These are phyloP conservation scores for Ophiosphaerella korrae DNA, from an alignment of 2,329 filamentous ascomycete species.

Conservation along the genomic window DNA sequence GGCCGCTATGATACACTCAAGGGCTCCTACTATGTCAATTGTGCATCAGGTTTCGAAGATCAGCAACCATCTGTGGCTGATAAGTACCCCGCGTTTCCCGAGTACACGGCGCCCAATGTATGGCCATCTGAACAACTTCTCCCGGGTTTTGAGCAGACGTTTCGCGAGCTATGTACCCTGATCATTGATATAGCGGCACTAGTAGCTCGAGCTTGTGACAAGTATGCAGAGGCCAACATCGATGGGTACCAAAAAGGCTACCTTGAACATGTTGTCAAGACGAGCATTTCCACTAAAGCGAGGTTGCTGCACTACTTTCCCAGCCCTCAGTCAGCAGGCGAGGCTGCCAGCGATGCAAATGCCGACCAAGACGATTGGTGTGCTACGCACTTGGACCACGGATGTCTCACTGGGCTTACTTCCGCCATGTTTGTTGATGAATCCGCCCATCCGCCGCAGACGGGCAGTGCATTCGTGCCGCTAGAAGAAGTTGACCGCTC, in stretches of 20 bases:
- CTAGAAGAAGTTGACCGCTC: slow-evolving; percentile 74
- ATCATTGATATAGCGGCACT: slow-evolving; percentile 90
- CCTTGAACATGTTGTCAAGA: slow-evolving; percentile 83
- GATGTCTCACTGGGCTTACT: slow-evolving; percentile 91
- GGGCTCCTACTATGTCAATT: slow-evolving; percentile 84
- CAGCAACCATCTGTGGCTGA: slow-evolving; percentile 55
- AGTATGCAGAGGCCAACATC: slow-evolving; percentile 80
- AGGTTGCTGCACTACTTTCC: slow-evolving; percentile 93
- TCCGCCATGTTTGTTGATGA: slow-evolving; percentile 97
- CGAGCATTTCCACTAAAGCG: slow-evolving; percentile 87
- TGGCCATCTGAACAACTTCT: slow-evolving; percentile 76
- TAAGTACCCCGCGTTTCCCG: slow-evolving; percentile 72
- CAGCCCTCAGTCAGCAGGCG: slow-evolving; percentile 29
- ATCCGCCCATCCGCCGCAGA: slow-evolving; percentile 47
- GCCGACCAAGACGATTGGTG: slow-evolving; percentile 89
- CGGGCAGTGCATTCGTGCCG: slow-evolving; percentile 48
- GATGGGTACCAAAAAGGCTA: slow-evolving; percentile 76
- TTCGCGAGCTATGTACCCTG: slow-evolving; percentile 77
- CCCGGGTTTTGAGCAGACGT: slow-evolving; percentile 73
- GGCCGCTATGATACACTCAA: slow-evolving; percentile 80
- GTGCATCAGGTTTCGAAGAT: slow-evolving; percentile 67
- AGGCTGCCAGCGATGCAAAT: slow-evolving; percentile 12
- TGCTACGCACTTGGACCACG: slow-evolving; percentile 86
- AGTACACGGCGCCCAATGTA: slow-evolving; percentile 88
- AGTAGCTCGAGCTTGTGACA: slow-evolving; percentile 88